Evolutionary conservation across 1,139 yeast species (phyloP).

Genomic region (Yamadazyma atmosphaerica): DNA sequence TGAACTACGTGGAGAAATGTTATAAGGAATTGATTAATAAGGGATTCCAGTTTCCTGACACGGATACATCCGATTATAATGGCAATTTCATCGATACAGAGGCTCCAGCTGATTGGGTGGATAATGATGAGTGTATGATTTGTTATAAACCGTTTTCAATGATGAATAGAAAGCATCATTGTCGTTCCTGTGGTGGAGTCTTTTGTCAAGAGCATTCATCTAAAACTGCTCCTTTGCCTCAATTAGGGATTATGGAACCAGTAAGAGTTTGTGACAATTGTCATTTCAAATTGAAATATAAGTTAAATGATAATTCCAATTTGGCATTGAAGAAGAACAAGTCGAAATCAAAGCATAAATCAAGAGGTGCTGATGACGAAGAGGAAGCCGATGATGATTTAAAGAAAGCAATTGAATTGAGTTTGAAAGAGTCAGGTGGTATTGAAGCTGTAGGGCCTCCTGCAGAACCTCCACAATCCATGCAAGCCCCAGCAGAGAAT

Average conservation of each 20-base stretch:
- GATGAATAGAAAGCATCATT: constrained; percentile 91
- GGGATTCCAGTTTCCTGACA: constrained; percentile 71
- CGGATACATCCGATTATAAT: constrained; percentile 36
- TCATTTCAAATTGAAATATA: constrained; percentile 48
- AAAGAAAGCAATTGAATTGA: constrained; percentile 73
- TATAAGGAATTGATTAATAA: constrained; percentile 61
- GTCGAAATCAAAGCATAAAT: not conserved
- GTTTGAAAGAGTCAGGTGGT: constrained; percentile 58
- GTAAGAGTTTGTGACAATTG: constrained; percentile 96
- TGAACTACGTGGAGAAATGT: constrained; percentile 62
- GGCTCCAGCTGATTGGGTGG: constrained; percentile 98
- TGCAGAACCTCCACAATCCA: constrained; percentile 14
- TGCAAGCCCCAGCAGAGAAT: constrained; percentile 11
- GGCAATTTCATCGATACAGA: constrained; percentile 74
- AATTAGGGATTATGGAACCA: constrained; percentile 82
- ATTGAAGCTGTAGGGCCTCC: constrained; percentile 16
- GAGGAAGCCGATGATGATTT: constrained; percentile 75
- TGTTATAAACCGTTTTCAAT: constrained; percentile 81
- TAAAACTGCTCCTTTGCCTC: constrained; percentile 68
- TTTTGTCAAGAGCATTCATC: constrained; percentile 83
- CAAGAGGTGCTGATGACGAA: constrained; percentile 17
- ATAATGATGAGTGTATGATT: constrained; percentile 92
- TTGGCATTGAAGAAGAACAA: constrained; percentile 7
- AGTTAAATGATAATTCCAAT: constrained; percentile 10
- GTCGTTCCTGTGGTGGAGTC: constrained; percentile 96